Evolutionary conservation across 2,329 filamentous ascomycete species (phyloP).

Genomic region (Colletotrichum karsti): DNA sequence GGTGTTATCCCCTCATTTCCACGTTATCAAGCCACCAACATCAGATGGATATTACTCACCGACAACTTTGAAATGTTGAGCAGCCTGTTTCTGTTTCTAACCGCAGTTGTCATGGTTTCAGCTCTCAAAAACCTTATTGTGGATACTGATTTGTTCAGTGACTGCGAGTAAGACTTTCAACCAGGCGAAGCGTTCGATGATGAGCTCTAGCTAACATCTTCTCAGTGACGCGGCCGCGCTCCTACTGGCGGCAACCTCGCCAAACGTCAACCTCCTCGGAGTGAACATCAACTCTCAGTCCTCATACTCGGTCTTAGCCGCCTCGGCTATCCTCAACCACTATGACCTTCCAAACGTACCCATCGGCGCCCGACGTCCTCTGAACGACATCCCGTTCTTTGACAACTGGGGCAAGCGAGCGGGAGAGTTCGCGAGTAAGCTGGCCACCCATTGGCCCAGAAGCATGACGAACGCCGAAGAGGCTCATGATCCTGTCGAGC

Average conservation of each 20-base stretch:
- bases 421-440: slow-evolving; percentile 55
- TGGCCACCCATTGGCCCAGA: slow-evolving; percentile 51
- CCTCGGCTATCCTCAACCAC: slow-evolving; percentile 48
- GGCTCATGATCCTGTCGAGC: slow-evolving; percentile 49
- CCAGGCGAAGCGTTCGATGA: not conserved
- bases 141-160: slow-evolving; percentile 56
- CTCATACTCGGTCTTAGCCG: slow-evolving; percentile 49
- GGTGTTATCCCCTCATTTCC: not conserved
- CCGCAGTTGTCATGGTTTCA: not conserved
- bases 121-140: slow-evolving; percentile 48
- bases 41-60: not conserved
- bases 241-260: slow-evolving; percentile 48
- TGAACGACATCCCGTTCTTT: slow-evolving; percentile 52
- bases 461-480: slow-evolving; percentile 44
- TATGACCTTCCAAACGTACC: slow-evolving; percentile 46
- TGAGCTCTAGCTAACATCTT: not conserved
- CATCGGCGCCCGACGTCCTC: slow-evolving; percentile 47
- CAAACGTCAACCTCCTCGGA: slow-evolving; percentile 45
- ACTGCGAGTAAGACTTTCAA: slow-evolving; percentile 48
- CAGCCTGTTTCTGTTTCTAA: not conserved
- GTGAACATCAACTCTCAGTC: slow-evolving; percentile 52
- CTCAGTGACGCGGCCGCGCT: slow-evolving; percentile 50
- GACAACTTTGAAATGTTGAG: not conserved
- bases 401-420: slow-evolving; percentile 46
- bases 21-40: not conserved